Evolutionary conservation across 2,329 filamentous ascomycete genomes (phyloP).

Genomic region (Triangularia verruculosa): DNA sequence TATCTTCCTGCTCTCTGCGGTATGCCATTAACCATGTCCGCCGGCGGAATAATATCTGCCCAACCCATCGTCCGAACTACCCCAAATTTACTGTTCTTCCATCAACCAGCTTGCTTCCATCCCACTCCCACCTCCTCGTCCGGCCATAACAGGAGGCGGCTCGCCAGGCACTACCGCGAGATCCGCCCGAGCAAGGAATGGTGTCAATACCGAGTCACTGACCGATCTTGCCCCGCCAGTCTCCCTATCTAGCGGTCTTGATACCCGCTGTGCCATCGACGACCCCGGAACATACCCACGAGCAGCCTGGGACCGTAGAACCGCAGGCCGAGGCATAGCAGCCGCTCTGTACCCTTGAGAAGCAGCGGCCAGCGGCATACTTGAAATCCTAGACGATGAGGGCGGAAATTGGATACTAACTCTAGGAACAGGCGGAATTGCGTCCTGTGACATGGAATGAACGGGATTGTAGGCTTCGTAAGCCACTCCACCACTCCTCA

Average conservation of each 20-base stretch:
- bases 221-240: neutral
- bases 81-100: neutral
- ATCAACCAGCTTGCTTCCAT: neutral
- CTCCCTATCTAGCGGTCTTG: neutral
- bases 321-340: neutral
- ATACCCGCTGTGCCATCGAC: neutral
- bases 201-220: neutral
- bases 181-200: neutral
- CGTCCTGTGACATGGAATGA: neutral
- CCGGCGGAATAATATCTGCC: neutral
- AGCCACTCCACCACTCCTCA: neutral
- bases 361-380: neutral
- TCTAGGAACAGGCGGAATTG: neutral
- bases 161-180: neutral
- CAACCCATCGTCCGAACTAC: neutral
- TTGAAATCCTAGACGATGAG: neutral
- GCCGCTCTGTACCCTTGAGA: neutral
- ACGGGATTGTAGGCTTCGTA: neutral
- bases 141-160: neutral
- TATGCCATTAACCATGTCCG: neutral
- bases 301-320: neutral
- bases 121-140: neutral
- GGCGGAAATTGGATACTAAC: neutral
- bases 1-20: no score
- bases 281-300: neutral